phyloP scores from a whole-genome alignment of 257 asterid genomes.

The Rhazya stricta region DNA sequence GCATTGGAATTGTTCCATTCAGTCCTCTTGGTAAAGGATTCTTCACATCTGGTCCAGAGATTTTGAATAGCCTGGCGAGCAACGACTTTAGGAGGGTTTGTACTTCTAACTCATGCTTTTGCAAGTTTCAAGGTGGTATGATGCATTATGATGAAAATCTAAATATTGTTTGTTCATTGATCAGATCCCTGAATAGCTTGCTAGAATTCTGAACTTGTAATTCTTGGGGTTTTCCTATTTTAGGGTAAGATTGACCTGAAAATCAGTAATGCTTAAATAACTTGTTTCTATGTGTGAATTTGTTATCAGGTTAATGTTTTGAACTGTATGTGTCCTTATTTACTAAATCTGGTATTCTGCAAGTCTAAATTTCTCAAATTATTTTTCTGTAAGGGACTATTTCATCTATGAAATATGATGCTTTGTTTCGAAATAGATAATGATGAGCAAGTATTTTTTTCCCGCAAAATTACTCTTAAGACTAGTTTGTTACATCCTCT shows the following conservation, averaged over 20 bases:
- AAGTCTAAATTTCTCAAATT: neutral
- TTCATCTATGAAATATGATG: neutral
- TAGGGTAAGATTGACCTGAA: neutral
- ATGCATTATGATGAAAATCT: no score
- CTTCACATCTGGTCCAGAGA: slow-evolving; percentile 19
- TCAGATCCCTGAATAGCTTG: no score
- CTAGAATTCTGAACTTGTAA: no score
- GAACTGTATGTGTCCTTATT: neutral
- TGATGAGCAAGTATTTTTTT: no score
- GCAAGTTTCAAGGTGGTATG: no score
- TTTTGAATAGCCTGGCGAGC: slow-evolving; percentile 2
- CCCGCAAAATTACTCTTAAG: no score
- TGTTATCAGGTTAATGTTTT: neutral
- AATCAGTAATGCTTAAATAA: no score
- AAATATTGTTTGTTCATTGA: no score
- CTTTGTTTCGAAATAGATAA: neutral
- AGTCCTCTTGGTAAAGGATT: slow-evolving; percentile 57
- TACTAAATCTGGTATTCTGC: neutral
- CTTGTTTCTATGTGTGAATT: neutral
- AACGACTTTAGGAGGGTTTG: slow-evolving; percentile 9
- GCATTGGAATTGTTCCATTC: slow-evolving; percentile 58
- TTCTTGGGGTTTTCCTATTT: neutral
- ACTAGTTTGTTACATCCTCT: no score
- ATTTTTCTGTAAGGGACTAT: neutral
- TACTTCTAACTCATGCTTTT: no score